A percentile compares a stretch with the other conserved stretches of the same genome.
phyloP scores from a whole-genome alignment of 257 asterid genomes.

The Gardenia jasminoides region DNA sequence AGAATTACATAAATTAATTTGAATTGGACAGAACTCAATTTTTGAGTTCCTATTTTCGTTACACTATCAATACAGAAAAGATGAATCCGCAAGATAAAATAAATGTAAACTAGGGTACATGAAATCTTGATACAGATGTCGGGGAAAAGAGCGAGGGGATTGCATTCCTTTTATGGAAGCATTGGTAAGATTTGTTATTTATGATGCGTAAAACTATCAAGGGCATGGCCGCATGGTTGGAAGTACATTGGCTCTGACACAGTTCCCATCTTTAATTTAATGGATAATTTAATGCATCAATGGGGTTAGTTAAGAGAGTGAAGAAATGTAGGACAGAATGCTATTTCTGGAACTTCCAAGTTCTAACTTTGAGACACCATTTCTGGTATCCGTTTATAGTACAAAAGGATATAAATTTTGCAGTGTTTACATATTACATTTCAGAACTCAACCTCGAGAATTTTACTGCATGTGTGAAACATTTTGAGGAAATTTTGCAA shows the following conservation, averaged over 20 bases:
- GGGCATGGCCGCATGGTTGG: neutral
- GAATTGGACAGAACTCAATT: too few species aligned
- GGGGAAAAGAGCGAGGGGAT: neutral
- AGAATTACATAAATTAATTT: too few species aligned
- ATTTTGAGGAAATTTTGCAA: too few species aligned
- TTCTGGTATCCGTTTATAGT: neutral
- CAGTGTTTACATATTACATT: too few species aligned
- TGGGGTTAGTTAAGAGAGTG: neutral
- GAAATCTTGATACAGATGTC: neutral
- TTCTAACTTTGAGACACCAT: neutral
- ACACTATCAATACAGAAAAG: neutral
- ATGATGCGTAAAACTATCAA: neutral
- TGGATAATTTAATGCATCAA: neutral
- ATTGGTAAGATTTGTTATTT: neutral
- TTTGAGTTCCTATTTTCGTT: too few species aligned
- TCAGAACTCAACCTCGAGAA: too few species aligned
- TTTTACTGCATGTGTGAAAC: too few species aligned
- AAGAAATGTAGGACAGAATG: neutral
- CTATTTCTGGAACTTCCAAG: neutral
- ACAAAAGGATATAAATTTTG: too few species aligned
- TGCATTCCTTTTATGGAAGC: neutral
- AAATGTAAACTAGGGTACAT: neutral
- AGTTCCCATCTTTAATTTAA: neutral
- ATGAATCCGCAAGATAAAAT: neutral
- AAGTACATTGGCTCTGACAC: neutral